Percentiles rank a stretch among this genome's conserved stretches.
Evolutionary conservation across 108 stramenopile genomes (phyloP).

Genomic region (Nitzschia putrida): DNA sequence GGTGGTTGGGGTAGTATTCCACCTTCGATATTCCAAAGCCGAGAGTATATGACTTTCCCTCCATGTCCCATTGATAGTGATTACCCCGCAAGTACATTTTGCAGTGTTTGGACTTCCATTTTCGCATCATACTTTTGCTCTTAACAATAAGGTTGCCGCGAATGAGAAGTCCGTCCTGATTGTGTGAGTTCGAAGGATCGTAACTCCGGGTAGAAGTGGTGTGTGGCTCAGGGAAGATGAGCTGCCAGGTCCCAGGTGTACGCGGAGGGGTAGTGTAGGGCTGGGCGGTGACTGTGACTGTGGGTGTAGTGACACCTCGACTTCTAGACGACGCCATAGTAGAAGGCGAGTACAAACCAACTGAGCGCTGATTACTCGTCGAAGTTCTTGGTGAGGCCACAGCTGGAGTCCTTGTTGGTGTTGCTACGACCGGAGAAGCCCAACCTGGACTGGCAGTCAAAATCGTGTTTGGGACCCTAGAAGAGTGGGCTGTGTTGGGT

Average conservation of each 20-base stretch:
- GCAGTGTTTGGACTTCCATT: conserved; percentile 35
- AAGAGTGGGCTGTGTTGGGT: not conserved
- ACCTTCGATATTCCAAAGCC: conserved; percentile 38
- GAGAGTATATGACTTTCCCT: conserved; percentile 30
- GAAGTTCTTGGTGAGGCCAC: conserved; percentile 1
- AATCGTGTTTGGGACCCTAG: conserved; percentile 7
- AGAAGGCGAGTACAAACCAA: not conserved
- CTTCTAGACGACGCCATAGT: not conserved
- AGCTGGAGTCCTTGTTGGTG: not conserved
- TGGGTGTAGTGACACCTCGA: not conserved
- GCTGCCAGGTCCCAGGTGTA: conserved; percentile 36
- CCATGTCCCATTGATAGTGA: conserved; percentile 34
- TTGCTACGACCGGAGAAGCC: not conserved
- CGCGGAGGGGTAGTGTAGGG: not conserved
- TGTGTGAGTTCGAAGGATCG: not conserved
- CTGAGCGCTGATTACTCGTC: not conserved
- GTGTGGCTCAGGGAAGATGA: conserved; percentile 24
- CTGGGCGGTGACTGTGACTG: not conserved
- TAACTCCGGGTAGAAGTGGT: conserved; percentile 6
- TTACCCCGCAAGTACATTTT: conserved; percentile 20
- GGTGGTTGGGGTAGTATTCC: conserved; percentile 42
- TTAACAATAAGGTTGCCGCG: conserved; percentile 27
- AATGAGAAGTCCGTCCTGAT: conserved; percentile 14
- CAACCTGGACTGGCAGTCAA: not conserved
- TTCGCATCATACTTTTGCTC: conserved; percentile 32